These are phyloP conservation scores for Colletotrichum sojae DNA, from an alignment of 2,329 filamentous ascomycete species.

Conservation along the genomic window DNA sequence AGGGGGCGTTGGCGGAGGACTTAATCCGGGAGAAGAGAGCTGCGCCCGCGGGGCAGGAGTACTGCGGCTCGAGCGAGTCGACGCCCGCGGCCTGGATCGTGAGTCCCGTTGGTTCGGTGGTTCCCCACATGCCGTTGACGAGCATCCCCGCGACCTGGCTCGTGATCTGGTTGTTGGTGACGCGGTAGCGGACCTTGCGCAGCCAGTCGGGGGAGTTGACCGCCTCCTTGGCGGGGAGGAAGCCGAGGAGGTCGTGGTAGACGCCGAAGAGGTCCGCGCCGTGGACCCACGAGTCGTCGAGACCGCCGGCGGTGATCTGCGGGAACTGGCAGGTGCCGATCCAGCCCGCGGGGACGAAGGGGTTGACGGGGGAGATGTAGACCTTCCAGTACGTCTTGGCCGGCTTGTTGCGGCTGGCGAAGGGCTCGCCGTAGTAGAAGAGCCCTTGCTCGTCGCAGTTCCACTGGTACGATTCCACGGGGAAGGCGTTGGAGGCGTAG, in stretches of 20 bases:
- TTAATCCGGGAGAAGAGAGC: slow-evolving; percentile 60
- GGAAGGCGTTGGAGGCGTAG: slow-evolving; percentile 83
- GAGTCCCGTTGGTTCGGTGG: slow-evolving; percentile 59
- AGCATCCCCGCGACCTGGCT: slow-evolving; percentile 85
- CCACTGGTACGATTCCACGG: slow-evolving; percentile 80
- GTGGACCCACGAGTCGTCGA: slow-evolving; percentile 83
- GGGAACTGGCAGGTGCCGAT: slow-evolving; percentile 84
- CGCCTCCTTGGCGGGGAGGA: slow-evolving; percentile 70
- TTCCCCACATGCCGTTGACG: slow-evolving; percentile 77
- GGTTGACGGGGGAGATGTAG: slow-evolving; percentile 74
- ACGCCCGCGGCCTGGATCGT: slow-evolving; percentile 62
- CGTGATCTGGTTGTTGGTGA: slow-evolving; percentile 88
- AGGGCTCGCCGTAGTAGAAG: slow-evolving; percentile 77
- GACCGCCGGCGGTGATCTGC: slow-evolving; percentile 80
- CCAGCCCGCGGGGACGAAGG: slow-evolving; percentile 77
- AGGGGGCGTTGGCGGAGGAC: slow-evolving; percentile 61
- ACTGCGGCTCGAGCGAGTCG: slow-evolving; percentile 83
- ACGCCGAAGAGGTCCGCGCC: slow-evolving; percentile 83
- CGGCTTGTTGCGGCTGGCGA: slow-evolving; percentile 60
- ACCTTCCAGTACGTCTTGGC: slow-evolving; percentile 76
- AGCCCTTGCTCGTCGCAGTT: slow-evolving; percentile 79
- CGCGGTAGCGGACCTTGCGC: slow-evolving; percentile 72
- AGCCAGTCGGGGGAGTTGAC: slow-evolving; percentile 52
- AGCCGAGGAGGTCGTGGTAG: slow-evolving; percentile 77
- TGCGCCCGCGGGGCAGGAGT: slow-evolving; percentile 71